A percentile compares a stretch with the other conserved stretches of the same genome.
These are phyloP conservation scores for Niveomyces coronatus DNA, from an alignment of 2,329 filamentous ascomycete genomes.

Conservation along the genomic window DNA sequence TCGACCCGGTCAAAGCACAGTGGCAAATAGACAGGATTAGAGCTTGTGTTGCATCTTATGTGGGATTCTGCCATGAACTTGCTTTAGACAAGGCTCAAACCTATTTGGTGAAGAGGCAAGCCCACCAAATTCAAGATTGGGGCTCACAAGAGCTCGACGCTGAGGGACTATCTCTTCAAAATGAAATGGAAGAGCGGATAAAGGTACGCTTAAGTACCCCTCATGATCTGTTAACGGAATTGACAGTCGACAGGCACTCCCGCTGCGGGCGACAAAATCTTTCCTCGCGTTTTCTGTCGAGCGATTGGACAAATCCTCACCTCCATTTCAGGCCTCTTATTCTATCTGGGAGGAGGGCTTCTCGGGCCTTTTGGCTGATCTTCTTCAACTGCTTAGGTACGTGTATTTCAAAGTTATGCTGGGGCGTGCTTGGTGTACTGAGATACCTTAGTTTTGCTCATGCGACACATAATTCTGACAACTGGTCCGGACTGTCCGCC, in stretches of 20 bases:
- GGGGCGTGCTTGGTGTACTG: too few species aligned
- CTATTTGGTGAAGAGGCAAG: constrained; percentile 64
- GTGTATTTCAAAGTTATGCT: constrained; percentile 11
- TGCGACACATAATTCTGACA: constrained; percentile 76
- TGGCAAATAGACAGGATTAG: constrained; percentile 69
- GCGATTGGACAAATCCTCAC: constrained; percentile 64
- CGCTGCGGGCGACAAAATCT: constrained; percentile 78
- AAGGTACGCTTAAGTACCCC: constrained; percentile 35
- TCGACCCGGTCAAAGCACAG: constrained; percentile 68
- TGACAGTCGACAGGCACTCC: constrained; percentile 46
- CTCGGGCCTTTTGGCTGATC: constrained; percentile 69
- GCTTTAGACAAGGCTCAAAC: constrained; percentile 70
- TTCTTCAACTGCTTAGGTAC: constrained; percentile 72
- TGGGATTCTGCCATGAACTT: constrained; percentile 68
- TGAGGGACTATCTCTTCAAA: constrained; percentile 70
- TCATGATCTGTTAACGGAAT: neutral
- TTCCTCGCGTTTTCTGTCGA: constrained; percentile 91
- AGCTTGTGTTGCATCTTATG: constrained; percentile 60
- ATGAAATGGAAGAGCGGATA: constrained; percentile 65
- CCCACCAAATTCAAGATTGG: constrained; percentile 76
- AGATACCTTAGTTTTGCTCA: constrained; percentile 59
- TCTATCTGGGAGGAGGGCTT: constrained; percentile 79
- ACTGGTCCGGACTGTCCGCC: constrained; percentile 66
- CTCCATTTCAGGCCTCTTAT: constrained; percentile 65
- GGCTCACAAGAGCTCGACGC: constrained; percentile 63